A percentile compares a stretch with the other conserved stretches of the same genome.
phyloP scores from a whole-genome alignment of 352 stramenopile genomes.

The Phytophthora fragariaefolia region DNA sequence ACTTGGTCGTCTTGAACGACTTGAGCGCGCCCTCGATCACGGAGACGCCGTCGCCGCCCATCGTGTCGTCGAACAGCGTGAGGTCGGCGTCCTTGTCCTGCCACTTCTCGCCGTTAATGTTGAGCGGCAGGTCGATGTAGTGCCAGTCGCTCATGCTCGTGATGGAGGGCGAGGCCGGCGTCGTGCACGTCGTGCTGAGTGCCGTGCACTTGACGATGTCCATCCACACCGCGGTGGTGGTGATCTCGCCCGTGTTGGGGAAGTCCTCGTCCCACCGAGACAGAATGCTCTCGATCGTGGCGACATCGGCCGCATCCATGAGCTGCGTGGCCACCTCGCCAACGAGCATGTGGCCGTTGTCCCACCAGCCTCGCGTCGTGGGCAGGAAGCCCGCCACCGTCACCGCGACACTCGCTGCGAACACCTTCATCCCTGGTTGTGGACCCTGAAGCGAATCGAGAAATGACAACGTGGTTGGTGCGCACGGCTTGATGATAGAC shows the following conservation, averaged over 20 bases:
- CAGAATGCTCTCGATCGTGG: slow-evolving; percentile 58
- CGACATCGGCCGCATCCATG: slow-evolving; percentile 49
- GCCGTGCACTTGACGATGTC: slow-evolving; percentile 68
- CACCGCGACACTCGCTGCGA: slow-evolving; percentile 19
- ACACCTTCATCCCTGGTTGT: slow-evolving; percentile 44
- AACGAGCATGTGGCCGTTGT: slow-evolving; percentile 74
- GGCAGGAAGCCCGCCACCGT: slow-evolving; percentile 30
- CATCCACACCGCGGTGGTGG: slow-evolving; percentile 57
- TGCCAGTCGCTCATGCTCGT: slow-evolving; percentile 68
- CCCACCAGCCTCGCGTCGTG: slow-evolving; percentile 52
- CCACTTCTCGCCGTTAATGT: slow-evolving; percentile 53
- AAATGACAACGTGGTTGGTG: slow-evolving; percentile 20
- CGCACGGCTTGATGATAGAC: background rate
- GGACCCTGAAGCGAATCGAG: slow-evolving; percentile 9
- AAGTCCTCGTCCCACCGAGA: slow-evolving; percentile 58
- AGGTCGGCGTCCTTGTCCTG: slow-evolving; percentile 47
- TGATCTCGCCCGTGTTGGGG: slow-evolving; percentile 59
- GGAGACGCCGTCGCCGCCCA: slow-evolving; percentile 52
- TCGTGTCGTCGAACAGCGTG: slow-evolving; percentile 55
- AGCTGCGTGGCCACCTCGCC: slow-evolving; percentile 60
- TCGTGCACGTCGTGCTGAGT: slow-evolving; percentile 44
- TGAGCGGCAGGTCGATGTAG: slow-evolving; percentile 70
- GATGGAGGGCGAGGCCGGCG: slow-evolving; percentile 47
- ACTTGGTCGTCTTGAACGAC: slow-evolving; percentile 69
- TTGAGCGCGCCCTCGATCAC: slow-evolving; percentile 56